These are phyloP conservation scores for Alternaria sp. DNA, from an alignment of 2,329 filamentous ascomycete genomes.

Conservation along the genomic window DNA sequence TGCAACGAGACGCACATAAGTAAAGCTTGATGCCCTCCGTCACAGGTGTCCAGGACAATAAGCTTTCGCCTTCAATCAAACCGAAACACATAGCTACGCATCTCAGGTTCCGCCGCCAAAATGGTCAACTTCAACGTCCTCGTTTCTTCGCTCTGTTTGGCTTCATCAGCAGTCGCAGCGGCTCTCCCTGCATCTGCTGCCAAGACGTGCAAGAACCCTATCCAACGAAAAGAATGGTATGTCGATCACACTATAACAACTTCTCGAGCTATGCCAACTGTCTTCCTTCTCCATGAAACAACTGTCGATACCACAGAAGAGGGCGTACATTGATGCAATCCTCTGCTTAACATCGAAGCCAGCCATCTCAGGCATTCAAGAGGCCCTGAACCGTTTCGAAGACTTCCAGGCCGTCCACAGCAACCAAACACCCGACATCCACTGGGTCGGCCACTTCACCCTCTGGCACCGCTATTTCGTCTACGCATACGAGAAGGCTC, in stretches of 20 bases:
- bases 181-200: constrained; percentile 14
- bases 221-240: constrained; percentile 31
- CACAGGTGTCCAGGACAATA: constrained; percentile 9
- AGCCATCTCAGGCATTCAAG: constrained; percentile 28
- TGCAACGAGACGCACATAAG: constrained; percentile 11
- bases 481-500: constrained; percentile 33
- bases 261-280: not conserved
- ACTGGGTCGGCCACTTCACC: constrained; percentile 38
- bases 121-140: constrained; percentile 15
- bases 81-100: not conserved
- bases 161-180: constrained; percentile 16
- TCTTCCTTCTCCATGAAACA: constrained; percentile 24
- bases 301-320: constrained; percentile 26
- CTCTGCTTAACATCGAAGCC: constrained; percentile 31
- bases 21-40: constrained; percentile 15
- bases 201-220: constrained; percentile 23
- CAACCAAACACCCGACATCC: constrained; percentile 33
- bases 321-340: constrained; percentile 38
- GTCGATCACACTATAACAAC: not conserved
- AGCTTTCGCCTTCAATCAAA: constrained; percentile 7
- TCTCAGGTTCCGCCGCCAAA: not conserved
- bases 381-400: constrained; percentile 34
- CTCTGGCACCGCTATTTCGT: constrained; percentile 39
- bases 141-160: constrained; percentile 17
- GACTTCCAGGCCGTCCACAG: constrained; percentile 37